Evolutionary conservation across 371 early-diverging fungal species (phyloP).

Genomic region (Mortierella sp.): DNA sequence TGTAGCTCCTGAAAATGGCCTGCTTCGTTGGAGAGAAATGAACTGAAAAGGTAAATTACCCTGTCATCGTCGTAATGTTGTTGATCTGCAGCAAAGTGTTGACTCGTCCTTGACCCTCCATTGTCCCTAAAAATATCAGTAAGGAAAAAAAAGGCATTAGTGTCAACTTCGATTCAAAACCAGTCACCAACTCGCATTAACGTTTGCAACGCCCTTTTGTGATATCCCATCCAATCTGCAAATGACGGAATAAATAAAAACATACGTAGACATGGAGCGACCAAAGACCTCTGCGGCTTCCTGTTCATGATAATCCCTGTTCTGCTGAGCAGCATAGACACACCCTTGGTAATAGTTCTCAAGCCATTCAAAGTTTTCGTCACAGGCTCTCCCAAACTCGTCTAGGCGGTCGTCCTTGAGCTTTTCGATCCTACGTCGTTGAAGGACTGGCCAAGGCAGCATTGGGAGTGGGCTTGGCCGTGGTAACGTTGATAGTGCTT

Average conservation of each 20-base stretch:
- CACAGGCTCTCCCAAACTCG: slow-evolving; percentile 37
- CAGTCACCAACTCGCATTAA: too few relatives aligned
- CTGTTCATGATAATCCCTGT: slow-evolving; percentile 11
- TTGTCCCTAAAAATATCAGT: not conserved
- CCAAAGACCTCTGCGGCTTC: not conserved
- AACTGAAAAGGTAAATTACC: not conserved
- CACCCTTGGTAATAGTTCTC: slow-evolving; percentile 57
- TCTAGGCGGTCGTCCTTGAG: slow-evolving; percentile 36
- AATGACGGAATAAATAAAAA: not conserved
- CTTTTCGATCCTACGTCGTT: slow-evolving; percentile 34
- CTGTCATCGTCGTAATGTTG: not conserved
- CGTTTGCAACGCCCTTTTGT: not conserved
- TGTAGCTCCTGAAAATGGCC: not conserved
- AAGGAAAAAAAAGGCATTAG: not conserved
- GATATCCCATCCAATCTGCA: not conserved
- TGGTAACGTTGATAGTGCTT: slow-evolving; percentile 5
- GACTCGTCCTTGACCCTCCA: slow-evolving; percentile 3
- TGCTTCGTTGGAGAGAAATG: not conserved
- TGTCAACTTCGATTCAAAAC: not conserved
- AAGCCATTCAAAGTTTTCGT: slow-evolving; percentile 49
- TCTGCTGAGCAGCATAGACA: slow-evolving; percentile 44
- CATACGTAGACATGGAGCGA: not conserved
- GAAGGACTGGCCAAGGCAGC: slow-evolving; percentile 35
- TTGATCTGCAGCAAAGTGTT: not conserved
- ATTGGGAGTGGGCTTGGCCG: not conserved